phyloP scores from a whole-genome alignment of 2,329 filamentous ascomycete genomes.

The Tolypocladium capitatum region DNA sequence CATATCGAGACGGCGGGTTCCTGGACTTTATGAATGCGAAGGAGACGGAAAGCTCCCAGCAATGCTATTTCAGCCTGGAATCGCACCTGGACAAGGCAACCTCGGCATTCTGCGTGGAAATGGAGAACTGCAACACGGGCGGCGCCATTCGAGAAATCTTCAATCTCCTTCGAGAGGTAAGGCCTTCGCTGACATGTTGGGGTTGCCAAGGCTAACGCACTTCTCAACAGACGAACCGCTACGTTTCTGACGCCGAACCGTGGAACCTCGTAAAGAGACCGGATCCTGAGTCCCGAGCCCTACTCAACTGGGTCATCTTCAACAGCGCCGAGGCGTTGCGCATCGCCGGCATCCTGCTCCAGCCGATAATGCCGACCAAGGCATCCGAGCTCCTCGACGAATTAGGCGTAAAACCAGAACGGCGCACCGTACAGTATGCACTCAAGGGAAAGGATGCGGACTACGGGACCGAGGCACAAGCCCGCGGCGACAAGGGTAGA shows the following conservation, averaged over 20 bases:
- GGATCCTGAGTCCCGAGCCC: conserved; percentile 18
- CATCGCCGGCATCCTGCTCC: conserved; percentile 69
- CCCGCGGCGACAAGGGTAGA: conserved; percentile 13
- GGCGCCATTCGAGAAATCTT: conserved; percentile 53
- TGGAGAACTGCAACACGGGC: conserved; percentile 52
- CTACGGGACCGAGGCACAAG: conserved; percentile 44
- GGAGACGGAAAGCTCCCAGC: neutral
- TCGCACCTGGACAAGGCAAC: conserved; percentile 9
- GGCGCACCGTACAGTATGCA: conserved; percentile 51
- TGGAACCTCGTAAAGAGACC: conserved; percentile 45
- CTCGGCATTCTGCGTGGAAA: conserved; percentile 30
- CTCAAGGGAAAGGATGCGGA: conserved; percentile 47
- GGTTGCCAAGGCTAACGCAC: conserved; percentile 5
- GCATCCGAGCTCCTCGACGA: conserved; percentile 59
- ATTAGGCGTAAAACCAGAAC: conserved; percentile 53
- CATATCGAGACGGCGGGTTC: conserved; percentile 14
- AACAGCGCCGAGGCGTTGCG: conserved; percentile 63
- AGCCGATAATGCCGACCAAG: conserved; percentile 82
- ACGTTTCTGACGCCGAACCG: conserved; percentile 47
- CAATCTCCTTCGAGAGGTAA: conserved; percentile 45
- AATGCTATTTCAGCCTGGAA: conserved; percentile 14
- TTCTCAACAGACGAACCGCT: conserved; percentile 23
- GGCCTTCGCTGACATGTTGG: neutral
- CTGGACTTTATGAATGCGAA: neutral
- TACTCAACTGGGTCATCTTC: conserved; percentile 51